Percentiles rank a stretch among this genome's conserved stretches.
Conservation (phyloP, 2,329 filamentous ascomycete genomes). For the Calcarisporium arbuscula region DNA sequence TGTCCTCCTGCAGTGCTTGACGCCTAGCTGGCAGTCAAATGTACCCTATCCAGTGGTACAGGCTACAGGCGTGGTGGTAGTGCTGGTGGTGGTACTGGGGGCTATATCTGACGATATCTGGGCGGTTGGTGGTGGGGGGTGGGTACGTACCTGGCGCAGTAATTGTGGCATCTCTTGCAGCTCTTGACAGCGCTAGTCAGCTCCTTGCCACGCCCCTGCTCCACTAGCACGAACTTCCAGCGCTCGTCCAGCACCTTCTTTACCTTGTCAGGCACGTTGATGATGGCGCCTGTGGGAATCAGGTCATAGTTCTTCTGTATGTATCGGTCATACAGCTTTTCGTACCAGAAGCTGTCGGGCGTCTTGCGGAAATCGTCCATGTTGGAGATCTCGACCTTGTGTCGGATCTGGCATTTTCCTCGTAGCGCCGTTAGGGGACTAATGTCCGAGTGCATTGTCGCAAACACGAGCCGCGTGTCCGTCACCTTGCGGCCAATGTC, state of each 20-base stretch:
- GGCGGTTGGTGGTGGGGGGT: too few species aligned
- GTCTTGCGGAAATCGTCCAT: conserved; percentile 79
- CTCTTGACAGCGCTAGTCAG: conserved; percentile 92
- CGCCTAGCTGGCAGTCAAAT: too few species aligned
- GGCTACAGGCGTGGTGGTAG: too few species aligned
- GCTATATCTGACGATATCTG: too few species aligned
- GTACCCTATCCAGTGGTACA: too few species aligned
- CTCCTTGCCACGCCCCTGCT: conserved; percentile 89
- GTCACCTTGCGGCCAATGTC: conserved; percentile 89
- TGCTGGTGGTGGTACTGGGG: too few species aligned
- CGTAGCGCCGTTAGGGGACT: conserved; percentile 87
- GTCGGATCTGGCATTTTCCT: conserved; percentile 86
- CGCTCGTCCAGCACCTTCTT: conserved; percentile 93
- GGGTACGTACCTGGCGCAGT: conserved; percentile 73
- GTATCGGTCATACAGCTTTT: conserved; percentile 96
- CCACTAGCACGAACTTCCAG: conserved; percentile 94
- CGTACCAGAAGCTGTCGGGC: conserved; percentile 91
- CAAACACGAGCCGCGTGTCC: conserved; percentile 87
- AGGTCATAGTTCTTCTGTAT: conserved; percentile 98
- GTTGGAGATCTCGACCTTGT: conserved; percentile 78
- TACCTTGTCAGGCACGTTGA: conserved; percentile 92
- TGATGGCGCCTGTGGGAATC: conserved; percentile 83
- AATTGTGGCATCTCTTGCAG: conserved; percentile 87
- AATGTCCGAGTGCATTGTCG: conserved; percentile 97
- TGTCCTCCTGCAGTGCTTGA: too few species aligned